phyloP scores from a whole-genome alignment of 805 yeast species.

The Lachancea nothofagi region DNA sequence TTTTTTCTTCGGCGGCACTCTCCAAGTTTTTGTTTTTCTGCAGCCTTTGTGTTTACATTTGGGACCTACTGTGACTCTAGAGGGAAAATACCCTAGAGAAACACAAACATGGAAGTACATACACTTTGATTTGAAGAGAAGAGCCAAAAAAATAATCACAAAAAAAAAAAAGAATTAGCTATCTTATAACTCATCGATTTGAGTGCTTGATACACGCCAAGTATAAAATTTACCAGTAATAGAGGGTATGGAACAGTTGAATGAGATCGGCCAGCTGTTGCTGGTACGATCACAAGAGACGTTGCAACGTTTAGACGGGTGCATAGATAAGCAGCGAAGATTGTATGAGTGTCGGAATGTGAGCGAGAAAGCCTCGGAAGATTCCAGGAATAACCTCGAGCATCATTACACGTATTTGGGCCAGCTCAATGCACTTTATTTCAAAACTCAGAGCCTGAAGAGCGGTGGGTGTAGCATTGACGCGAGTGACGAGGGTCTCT shows the following conservation, averaged over 20 bases:
- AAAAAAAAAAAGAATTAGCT: background rate
- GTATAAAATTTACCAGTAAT: too few relatives aligned
- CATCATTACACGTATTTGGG: conserved; percentile 23
- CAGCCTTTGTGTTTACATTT: too few relatives aligned
- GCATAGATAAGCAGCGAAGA: conserved; percentile 25
- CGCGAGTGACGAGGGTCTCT: conserved; percentile 7
- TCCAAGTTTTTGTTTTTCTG: too few relatives aligned
- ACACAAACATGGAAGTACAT: too few relatives aligned
- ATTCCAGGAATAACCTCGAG: conserved; percentile 9
- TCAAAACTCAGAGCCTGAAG: conserved; percentile 22
- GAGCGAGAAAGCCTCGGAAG: conserved; percentile 1
- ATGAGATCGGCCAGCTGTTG: conserved; percentile 25
- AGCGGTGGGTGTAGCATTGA: conserved; percentile 20
- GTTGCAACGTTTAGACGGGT: conserved; percentile 25
- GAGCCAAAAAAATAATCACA: background rate
- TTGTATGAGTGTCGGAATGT: conserved; percentile 5
- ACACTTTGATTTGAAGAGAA: too few relatives aligned
- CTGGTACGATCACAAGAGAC: conserved; percentile 29
- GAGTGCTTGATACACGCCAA: too few relatives aligned
- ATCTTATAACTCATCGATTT: too few relatives aligned
- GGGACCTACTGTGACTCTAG: too few relatives aligned
- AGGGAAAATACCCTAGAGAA: too few relatives aligned
- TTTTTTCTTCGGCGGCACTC: too few relatives aligned
- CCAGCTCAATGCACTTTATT: conserved; percentile 26
- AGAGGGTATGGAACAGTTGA: conserved; percentile 13